Evolutionary conservation across 495 filamentous ascomycete genomes (phyloP).

Genomic region (Penicillium alfredii): DNA sequence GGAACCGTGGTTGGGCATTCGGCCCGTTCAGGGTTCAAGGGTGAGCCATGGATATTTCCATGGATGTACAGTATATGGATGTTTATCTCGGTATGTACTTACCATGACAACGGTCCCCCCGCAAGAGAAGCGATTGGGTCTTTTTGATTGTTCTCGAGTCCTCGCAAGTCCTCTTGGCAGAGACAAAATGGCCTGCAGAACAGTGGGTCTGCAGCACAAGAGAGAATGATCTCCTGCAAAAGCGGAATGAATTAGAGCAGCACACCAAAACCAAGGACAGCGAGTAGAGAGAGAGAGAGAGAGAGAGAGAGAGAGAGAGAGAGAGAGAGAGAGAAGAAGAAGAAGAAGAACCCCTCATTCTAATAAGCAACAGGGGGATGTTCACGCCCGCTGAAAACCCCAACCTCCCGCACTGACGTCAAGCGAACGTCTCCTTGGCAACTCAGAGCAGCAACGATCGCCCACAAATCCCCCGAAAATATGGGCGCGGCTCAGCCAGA

Average conservation of each 20-base stretch:
- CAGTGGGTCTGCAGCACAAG: constrained; percentile 4
- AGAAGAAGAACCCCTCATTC: constrained; percentile 2
- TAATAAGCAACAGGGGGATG: constrained; percentile 8
- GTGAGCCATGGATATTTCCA: constrained; percentile 1
- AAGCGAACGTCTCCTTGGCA: constrained; percentile 22
- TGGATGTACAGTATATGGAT: background rate
- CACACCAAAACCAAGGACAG: background rate
- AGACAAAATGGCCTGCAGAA: constrained; percentile 4
- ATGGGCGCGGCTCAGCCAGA: too few species aligned
- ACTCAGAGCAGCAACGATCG: constrained; percentile 16
- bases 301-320: background rate
- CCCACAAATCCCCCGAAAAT: too few species aligned
- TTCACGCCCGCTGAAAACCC: constrained; percentile 3
- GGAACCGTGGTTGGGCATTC: constrained; percentile 4
- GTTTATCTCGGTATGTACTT: background rate
- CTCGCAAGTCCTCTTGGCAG: constrained; percentile 1
- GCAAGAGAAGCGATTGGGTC: too few species aligned
- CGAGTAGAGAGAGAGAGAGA: background rate
- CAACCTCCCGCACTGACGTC: constrained; percentile 24
- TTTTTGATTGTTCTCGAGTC: background rate
- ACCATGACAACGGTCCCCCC: constrained; percentile 1
- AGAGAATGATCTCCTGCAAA: too few species aligned
- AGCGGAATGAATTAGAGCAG: background rate
- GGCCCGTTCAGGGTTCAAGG: background rate
- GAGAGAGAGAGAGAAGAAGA: background rate